Base-by-base conservation (phyloP, 371 early-diverging fungal genomes). In the Mortierella sp. region DNA sequence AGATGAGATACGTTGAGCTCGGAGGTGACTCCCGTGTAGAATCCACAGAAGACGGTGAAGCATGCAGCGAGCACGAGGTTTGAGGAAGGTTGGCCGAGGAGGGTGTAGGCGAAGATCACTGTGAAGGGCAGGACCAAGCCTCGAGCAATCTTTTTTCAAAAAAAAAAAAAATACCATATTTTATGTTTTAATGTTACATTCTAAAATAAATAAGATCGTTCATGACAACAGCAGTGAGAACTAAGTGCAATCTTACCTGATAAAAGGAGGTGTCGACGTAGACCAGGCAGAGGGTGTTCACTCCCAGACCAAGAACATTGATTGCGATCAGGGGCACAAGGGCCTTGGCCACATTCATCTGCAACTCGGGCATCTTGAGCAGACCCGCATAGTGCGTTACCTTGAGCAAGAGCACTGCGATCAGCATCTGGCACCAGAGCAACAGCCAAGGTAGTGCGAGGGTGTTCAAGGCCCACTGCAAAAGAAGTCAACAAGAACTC, bases 201-300 rank as follows among this genome's bases (percentile, higher is more conserved):
- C n/a, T n/a, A n/a, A n/a, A n/a, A n/a, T n/a, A n/a, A n/a, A n/a
- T n/a, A n/a, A n/a, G n/a, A n/a, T n/a, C n/a, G n/a, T n/a, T n/a
- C n/a, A n/a, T n/a, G n/a, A n/a, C n/a, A n/a, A n/a, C n/a, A n/a
- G n/a, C n/a, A n/a, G n/a, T n/a, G n/a, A n/a, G n/a, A n/a, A n/a
- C n/a, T n/a, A n/a, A n/a, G 21, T 26, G 39, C 6, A 2, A 12
- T 34, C 7, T 23, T 65, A 81, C 85, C 81, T 87, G 87, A 58
- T 84, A 87, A 37, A 87, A 83, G 28, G 79, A 79, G 1, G 86
- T 86, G 27, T 87, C 87, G 26, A 87, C 82, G 61, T 84, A 81
- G 26, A 86, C 79, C 23, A 87, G 53, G 60, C 87, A 86, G 34
- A 80, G 41, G 28, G 87, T 87, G 71, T 87, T 87, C 37, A 85